These are phyloP conservation scores for Hypomyces perniciosus DNA, from an alignment of 2,329 filamentous ascomycete species.

Conservation along the genomic window DNA sequence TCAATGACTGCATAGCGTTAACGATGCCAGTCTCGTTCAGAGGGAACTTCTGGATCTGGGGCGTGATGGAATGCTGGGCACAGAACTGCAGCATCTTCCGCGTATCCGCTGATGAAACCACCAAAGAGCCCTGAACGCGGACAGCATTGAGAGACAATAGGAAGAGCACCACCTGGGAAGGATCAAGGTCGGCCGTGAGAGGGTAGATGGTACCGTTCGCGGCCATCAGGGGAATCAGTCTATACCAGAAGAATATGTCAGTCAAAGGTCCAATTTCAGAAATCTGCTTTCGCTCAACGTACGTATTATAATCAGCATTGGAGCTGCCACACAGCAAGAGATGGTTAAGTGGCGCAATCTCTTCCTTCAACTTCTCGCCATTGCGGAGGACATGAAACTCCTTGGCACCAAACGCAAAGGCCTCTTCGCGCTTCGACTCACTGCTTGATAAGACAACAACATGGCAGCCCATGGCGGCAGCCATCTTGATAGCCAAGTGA, in stretches of 20 bases:
- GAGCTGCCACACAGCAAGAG: constrained; percentile 9
- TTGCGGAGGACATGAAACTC: constrained; percentile 5
- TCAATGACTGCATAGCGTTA: constrained; percentile 5
- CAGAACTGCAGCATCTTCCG: background rate
- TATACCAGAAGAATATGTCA: too few relatives aligned
- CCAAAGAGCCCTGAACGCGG: too few relatives aligned
- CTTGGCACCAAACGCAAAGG: constrained; percentile 12
- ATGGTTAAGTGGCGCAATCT: constrained; percentile 7
- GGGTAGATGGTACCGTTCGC: too few relatives aligned
- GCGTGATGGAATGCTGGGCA: background rate
- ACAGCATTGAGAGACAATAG: too few relatives aligned
- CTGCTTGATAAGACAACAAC: constrained; percentile 58
- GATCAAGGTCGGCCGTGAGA: too few relatives aligned
- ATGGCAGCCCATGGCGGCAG: constrained; percentile 57
- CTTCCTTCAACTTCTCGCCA: constrained; percentile 1
- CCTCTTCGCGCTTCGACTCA: constrained; percentile 49
- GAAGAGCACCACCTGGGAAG: too few relatives aligned
- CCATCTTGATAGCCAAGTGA: constrained; percentile 62
- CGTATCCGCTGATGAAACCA: too few relatives aligned
- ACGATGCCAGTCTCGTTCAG: constrained; percentile 3
- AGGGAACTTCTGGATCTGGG: background rate
- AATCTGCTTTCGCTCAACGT: too few relatives aligned
- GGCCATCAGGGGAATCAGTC: too few relatives aligned
- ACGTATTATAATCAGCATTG: too few relatives aligned
- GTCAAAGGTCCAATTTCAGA: too few relatives aligned